A percentile compares a stretch with the other conserved stretches of the same genome.
These are phyloP conservation scores for Xerocomus cyaneibrunnescens DNA, from an alignment of 1,284 basidiomycete genomes.

Conservation along the genomic window DNA sequence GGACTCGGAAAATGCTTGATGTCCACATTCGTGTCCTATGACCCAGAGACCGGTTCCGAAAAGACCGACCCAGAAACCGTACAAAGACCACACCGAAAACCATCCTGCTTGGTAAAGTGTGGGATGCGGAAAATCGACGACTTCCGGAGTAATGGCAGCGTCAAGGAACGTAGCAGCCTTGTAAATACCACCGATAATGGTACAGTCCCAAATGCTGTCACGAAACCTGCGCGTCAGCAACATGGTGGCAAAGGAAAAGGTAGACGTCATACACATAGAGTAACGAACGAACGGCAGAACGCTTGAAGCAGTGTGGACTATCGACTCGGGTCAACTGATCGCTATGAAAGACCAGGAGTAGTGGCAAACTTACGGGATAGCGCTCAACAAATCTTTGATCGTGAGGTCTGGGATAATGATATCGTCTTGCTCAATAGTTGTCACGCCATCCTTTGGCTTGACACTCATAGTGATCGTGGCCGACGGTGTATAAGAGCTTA, in stretches of 20 bases:
- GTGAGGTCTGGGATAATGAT: conserved; percentile 79
- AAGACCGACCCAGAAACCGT: conserved; percentile 82
- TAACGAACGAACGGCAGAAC: conserved; percentile 84
- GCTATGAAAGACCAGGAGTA: not conserved
- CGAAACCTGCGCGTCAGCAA: conserved; percentile 19
- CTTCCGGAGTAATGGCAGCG: conserved; percentile 54
- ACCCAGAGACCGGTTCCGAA: conserved; percentile 96
- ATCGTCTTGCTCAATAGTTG: conserved; percentile 55
- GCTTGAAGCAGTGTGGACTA: conserved; percentile 87
- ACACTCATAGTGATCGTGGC: conserved; percentile 25
- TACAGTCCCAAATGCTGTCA: conserved; percentile 69
- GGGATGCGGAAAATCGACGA: conserved; percentile 60
- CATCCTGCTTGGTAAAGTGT: conserved; percentile 63
- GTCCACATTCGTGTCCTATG: conserved; percentile 89
- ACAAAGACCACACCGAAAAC: conserved; percentile 78
- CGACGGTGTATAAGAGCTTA: conserved; percentile 4
- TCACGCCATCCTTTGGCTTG: conserved; percentile 20
- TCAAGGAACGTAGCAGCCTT: conserved; percentile 73
- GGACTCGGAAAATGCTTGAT: conserved; percentile 96
- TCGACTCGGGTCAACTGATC: not conserved
- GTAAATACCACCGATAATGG: conserved; percentile 69
- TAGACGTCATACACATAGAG: conserved; percentile 63
- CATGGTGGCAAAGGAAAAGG: conserved; percentile 16
- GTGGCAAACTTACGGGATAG: conserved; percentile 72
- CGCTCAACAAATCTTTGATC: conserved; percentile 83